phyloP scores from a whole-genome alignment of 2,329 filamentous ascomycete species.

The Phoma sp. region DNA sequence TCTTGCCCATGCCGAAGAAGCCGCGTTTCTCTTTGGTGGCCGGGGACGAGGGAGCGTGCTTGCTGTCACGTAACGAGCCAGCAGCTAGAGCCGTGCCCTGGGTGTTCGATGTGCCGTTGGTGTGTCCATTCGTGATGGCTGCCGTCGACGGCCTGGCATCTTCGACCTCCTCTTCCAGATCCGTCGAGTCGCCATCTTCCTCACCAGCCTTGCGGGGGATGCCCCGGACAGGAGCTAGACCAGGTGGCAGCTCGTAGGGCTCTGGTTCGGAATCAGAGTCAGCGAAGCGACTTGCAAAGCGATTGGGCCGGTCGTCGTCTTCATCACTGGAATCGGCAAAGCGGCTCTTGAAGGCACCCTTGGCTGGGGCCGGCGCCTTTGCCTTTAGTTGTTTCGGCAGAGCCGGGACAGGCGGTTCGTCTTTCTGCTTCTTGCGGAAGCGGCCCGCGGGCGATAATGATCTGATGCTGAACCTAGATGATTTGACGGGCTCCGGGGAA shows the following conservation, averaged over 20 bases:
- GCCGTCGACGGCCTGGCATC: slow-evolving; percentile 48
- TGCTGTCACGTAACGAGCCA: slow-evolving; percentile 49
- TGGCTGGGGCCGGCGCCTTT: slow-evolving; percentile 24
- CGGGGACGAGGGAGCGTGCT: slow-evolving; percentile 41
- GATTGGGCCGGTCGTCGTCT: slow-evolving; percentile 42
- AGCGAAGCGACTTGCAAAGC: slow-evolving; percentile 56
- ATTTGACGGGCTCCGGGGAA: slow-evolving; percentile 42
- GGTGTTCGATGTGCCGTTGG: slow-evolving; percentile 18
- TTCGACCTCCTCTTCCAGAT: slow-evolving; percentile 54
- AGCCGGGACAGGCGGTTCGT: slow-evolving; percentile 11
- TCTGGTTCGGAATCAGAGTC: slow-evolving; percentile 63
- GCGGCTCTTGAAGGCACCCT: slow-evolving; percentile 51
- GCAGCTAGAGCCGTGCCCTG: slow-evolving; percentile 43
- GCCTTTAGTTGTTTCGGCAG: slow-evolving; percentile 21
- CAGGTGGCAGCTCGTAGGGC: slow-evolving; percentile 48
- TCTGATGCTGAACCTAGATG: slow-evolving; percentile 70
- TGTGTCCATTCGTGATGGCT: slow-evolving; percentile 43
- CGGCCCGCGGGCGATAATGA: slow-evolving; percentile 71
- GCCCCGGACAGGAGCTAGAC: slow-evolving; percentile 62
- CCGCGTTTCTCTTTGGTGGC: slow-evolving; percentile 49
- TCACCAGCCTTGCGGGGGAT: slow-evolving; percentile 62
- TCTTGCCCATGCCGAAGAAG: slow-evolving; percentile 65
- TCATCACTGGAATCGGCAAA: slow-evolving; percentile 75
- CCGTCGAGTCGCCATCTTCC: slow-evolving; percentile 64
- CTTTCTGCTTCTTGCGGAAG: slow-evolving; percentile 48